Conservation (phyloP, 495 filamentous ascomycete species). For the Penicillium lividum region DNA sequence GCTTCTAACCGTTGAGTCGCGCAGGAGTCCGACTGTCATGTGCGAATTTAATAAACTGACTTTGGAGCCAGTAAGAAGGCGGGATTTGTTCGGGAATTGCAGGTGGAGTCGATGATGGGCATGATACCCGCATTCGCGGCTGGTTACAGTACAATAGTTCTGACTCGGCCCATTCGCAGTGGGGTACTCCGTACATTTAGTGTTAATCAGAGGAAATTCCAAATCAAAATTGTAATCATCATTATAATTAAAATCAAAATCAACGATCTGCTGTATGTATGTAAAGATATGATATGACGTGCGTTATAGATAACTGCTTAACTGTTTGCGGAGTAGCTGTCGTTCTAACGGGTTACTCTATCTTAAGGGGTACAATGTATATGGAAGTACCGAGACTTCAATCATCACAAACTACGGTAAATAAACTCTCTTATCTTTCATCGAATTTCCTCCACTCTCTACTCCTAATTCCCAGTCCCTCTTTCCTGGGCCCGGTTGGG, state of each 20-base stretch:
- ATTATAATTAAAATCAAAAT: too few relatives aligned
- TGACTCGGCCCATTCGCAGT: constrained; percentile 5
- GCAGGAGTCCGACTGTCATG: constrained; percentile 11
- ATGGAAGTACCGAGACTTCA: too few relatives aligned
- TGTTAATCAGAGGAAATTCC: not conserved
- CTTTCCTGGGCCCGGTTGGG: constrained; percentile 19
- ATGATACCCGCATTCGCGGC: constrained; percentile 11
- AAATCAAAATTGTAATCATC: not conserved
- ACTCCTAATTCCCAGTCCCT: not conserved
- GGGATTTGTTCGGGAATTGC: not conserved
- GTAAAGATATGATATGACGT: constrained; percentile 1
- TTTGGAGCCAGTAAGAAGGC: constrained; percentile 2
- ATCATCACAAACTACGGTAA: too few relatives aligned
- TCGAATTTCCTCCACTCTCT: constrained; percentile 9
- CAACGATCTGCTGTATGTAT: not conserved
- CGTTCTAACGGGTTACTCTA: too few relatives aligned
- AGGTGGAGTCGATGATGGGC: constrained; percentile 13
- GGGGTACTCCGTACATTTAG: constrained; percentile 1
- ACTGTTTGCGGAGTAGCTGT: too few relatives aligned
- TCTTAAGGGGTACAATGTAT: too few relatives aligned
- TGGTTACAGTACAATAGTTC: constrained; percentile 28
- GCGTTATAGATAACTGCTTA: not conserved
- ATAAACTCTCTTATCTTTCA: not conserved
- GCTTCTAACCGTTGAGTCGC: constrained; percentile 21
- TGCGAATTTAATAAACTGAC: not conserved